Percentiles rank a stretch among this genome's conserved stretches.
These are phyloP conservation scores for Penicillium herquei DNA, from an alignment of 495 filamentous ascomycete genomes.

Conservation along the genomic window DNA sequence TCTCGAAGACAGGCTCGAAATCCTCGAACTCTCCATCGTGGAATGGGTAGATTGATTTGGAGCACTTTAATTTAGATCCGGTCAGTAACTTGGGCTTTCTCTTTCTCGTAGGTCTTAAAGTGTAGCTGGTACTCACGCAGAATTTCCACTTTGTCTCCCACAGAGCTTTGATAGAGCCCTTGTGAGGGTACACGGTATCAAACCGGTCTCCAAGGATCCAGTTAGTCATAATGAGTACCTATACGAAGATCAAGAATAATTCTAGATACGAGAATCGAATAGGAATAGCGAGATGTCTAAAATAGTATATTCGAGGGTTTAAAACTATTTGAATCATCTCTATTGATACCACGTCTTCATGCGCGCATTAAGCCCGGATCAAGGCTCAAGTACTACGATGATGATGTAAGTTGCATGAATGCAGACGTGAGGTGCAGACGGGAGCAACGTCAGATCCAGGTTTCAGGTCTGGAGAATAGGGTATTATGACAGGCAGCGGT, in stretches of 20 bases:
- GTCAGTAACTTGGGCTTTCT: not conserved
- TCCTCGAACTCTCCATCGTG: conserved; percentile 69
- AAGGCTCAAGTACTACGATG: no score
- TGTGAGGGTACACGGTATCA: conserved; percentile 51
- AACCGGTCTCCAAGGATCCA: conserved; percentile 43
- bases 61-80: conserved; percentile 43
- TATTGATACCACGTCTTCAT: no score
- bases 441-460: no score
- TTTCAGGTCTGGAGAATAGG: no score
- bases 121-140: conserved; percentile 46
- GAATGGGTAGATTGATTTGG: conserved; percentile 72
- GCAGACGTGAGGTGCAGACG: no score
- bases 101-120: not conserved
- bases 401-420: no score
- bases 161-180: conserved; percentile 67
- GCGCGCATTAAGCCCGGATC: no score
- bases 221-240: conserved; percentile 16
- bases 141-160: conserved; percentile 84
- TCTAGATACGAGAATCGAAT: not conserved
- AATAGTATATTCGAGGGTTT: no score
- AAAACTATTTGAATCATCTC: no score
- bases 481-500: no score
- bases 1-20: conserved; percentile 68
- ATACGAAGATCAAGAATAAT: not conserved
- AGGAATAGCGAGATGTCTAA: no score